Base-by-base conservation (phyloP, 441 rosid genomes). In the Populus hybrid region DNA sequence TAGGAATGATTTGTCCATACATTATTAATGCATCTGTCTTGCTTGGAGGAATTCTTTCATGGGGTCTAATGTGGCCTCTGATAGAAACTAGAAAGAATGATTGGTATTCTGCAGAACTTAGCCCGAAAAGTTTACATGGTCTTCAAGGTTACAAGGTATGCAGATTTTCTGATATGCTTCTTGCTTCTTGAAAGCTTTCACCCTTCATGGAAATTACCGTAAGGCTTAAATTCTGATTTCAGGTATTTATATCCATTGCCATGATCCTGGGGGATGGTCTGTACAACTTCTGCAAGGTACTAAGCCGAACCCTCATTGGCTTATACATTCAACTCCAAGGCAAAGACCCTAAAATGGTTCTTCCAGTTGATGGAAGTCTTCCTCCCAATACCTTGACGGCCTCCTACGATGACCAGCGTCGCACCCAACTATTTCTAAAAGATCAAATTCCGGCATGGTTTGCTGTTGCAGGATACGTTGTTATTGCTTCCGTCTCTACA, bases 11-110 rank as follows among this genome's bases (percentile, higher is more conserved):
- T 78, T 95, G 99, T 72, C 98, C 97, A 50, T 90, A 95, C 83
- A 84, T 95, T 35, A 78, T 95, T 40, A 93, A 93, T 84, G 38
- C 92, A 71, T 95, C 99, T 20, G 78, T 93, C 50, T 87, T 95
- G 32, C 68, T 93, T 70, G 97, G 99, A 68, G 97, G 91, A 28
- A 84, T 95, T 14, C 85, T 95, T 54, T 95, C 99, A 35, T 93
- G 99, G 99, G 98, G 98, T 28, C 40, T 95, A 34, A 90, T 93
- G 94, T 95, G 97, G 98, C 99, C 99, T 80, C 89, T 92, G 54
- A 95, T 93, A 63, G 91, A 88, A 73, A 78, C 83, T 4, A 86
- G 72, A 80, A 87, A 86, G 74, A 97, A 97, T 63, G 84, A 90
- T 70, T 93, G 98, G 98, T 92, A 82, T 63, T 50, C 86, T 57